Evolutionary conservation across 331 rosid genomes (phyloP), one percentile per base, ranked within the genome.

Genomic region (Cydonia oblonga): DNA sequence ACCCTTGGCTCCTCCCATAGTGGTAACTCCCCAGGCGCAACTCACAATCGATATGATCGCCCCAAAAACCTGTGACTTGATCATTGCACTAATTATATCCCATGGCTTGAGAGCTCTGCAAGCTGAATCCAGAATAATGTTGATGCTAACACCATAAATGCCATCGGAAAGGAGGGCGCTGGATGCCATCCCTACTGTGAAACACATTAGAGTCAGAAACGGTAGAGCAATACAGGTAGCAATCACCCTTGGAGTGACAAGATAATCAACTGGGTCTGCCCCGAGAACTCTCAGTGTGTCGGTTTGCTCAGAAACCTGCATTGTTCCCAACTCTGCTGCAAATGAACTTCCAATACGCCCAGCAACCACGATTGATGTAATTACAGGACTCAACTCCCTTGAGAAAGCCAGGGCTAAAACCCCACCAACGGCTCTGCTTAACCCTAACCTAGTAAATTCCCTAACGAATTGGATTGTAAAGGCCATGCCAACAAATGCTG

Each of bases 221-320:
- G 99, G 99, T 19, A 95, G 78, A 64, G 99, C 97, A 59, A 88
- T 46, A 68, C 87, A 85, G 28, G 92, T 75, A 6, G 98, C 97
- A 7, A 93, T 72, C 60, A 93, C 98, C 77, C 98, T 87, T 12
- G 99, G 99, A 0, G 93, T 87, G 64, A 95, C 90, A 20, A 95
- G 96, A 73, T 95, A 91, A 79, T 95, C 97, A 15, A 95, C 93
- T 0, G 96, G 97, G 72, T 89, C 87, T 14, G 99, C 75, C 54
- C 99, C 97, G 40, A 91, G 96, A 77, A 95, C 96, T 84, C 99
- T 81, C 76, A 95, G 76, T 22, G 93, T 91, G 76, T 95, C 97
- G 15, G 90, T 95, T 83, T 91, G 97, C 80, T 95, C 99, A 6
- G 99, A 91, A 74, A 95, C 99, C 85, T 95, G 99, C 99, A 95